Percentiles rank a stretch among this genome's conserved stretches.
Conservation (phyloP, 176 grass and related monocot genomes). For the Musa schizocarpa region DNA sequence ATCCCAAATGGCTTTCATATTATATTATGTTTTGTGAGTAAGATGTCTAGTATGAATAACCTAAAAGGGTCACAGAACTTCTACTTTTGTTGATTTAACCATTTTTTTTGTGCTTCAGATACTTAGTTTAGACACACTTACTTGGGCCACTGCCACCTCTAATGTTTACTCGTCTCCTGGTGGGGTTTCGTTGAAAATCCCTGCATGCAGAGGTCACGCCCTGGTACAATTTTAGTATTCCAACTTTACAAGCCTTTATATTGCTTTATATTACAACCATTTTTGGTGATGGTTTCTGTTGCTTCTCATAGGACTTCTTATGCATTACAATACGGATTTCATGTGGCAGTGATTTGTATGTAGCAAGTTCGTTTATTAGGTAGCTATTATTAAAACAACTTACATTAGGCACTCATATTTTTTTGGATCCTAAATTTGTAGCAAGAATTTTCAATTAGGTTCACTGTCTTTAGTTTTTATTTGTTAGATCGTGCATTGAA, state of each 20-base stretch:
- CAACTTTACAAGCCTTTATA: slow-evolving; percentile 17
- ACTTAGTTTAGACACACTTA: slow-evolving; percentile 78
- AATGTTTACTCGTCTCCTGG: slow-evolving; percentile 47
- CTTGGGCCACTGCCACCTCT: slow-evolving; percentile 54
- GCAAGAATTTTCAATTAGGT: background rate
- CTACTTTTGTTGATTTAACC: slow-evolving; percentile 8
- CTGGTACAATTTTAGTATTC: slow-evolving; percentile 54
- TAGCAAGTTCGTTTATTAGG: background rate
- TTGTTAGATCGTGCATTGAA: background rate
- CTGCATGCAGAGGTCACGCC: slow-evolving; percentile 84
- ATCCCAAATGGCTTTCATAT: background rate
- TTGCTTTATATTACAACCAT: background rate
- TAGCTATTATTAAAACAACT: too few relatives aligned
- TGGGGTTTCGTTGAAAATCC: slow-evolving; percentile 50
- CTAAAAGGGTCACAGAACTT: background rate
- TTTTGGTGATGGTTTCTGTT: slow-evolving; percentile 3
- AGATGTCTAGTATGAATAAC: too few relatives aligned
- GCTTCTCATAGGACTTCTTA: background rate
- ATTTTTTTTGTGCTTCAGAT: slow-evolving; percentile 51
- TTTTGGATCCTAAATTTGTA: background rate
- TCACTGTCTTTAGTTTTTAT: background rate
- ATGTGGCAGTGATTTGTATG: background rate
- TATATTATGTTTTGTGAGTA: background rate
- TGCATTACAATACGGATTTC: background rate
- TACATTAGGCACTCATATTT: too few relatives aligned